Evolutionary conservation across 148 eudicot genomes (phyloP), one percentile per base, ranked within the genome.

Genomic region (Camellia japonica): DNA sequence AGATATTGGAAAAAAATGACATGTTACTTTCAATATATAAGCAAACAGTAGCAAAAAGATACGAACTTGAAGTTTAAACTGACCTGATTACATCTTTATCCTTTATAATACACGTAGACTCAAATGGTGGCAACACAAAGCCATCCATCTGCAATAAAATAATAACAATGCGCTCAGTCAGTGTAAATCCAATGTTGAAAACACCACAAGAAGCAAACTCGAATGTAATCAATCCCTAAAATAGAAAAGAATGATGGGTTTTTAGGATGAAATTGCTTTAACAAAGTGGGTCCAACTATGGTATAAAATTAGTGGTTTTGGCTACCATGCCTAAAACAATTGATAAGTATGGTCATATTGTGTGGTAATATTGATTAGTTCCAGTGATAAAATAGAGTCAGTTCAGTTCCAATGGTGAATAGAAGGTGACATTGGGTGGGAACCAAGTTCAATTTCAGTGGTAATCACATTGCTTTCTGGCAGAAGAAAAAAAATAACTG

Each of bases 61-160:
- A 54, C 71, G 2, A 78, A 59, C 30, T 42, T 47, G 38, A 14
- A 62, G 46, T 56, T 58, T 62, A 15, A 76, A 84, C 90, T 51
- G 38, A 94, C 99, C 94, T 69, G 84, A 96, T 87, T 44, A 89
- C 80, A 85, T 96, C 99, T 67, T 89, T 88, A 77, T 94, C 98
- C 83, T 90, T 91, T 79, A 96, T 83, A 77, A 96, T 87, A 74
- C 78, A 15, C 71, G 90, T 90, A 5, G 95, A 89, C 86, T 91
- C 94, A 83, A 89, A 94, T 7, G 90, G 89, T 68, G 99, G 99
- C 84, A 96, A 85, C 78, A 89, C 93, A 88, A 88, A 96, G 81
- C 90, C 97, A 76, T 93, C 93, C 92, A 91, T 89, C 98, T 96
- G 91, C 91, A 84, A 82, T 55, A 79, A 66, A 83, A 68, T 4